Base-by-base conservation (phyloP, 2,329 filamentous ascomycete genomes). In the Daldinia sp. region DNA sequence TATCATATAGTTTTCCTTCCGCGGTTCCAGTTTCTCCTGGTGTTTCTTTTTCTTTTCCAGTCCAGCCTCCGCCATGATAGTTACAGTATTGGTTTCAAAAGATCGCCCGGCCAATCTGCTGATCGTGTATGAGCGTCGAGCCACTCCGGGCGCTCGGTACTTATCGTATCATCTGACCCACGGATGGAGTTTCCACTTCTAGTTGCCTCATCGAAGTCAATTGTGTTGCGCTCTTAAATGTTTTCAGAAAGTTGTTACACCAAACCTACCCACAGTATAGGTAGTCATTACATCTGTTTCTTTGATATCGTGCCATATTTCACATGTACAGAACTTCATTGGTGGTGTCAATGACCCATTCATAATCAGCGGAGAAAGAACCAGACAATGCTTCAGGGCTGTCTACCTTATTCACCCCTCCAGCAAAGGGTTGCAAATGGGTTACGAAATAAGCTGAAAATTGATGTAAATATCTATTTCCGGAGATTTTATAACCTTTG, bases 41-140 rank as follows among this genome's bases (percentile, higher is more conserved):
- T 25, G 19, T n/a, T 23, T 35, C n/a, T n/a, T n/a, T n/a, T n/a
- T n/a, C n/a, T n/a, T n/a, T n/a, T 5, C 10, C 39, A 5, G 25
- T 23, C 19, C 19, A 2, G n/a, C 4, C 4, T 15, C 25, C 19
- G 19, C 19, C n/a, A 9, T 6, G 13, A 19, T 13, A 23, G 10
- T 23, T 41, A 21, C 23, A 10, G 11, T 13, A 17, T 27, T 7
- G 13, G 21, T 17, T 27, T 29, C 21, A 15, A 13, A 15, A 6
- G 13, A 27, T 25, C 32, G 39, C 27, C n/a, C n/a, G 47, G 49
- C 45, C 30, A 29, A 63, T 63, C 63, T 57, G 51, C 59, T 54
- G 63, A 66, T 52, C 23, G 11, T 34, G 27, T 53, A 53, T 37
- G 43, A 43, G 8, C 37, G 37, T 62, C 54, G 34, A 60, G 57